Conservation (phyloP, 2,329 filamentous ascomycete genomes). For the Apiospora sp. region DNA sequence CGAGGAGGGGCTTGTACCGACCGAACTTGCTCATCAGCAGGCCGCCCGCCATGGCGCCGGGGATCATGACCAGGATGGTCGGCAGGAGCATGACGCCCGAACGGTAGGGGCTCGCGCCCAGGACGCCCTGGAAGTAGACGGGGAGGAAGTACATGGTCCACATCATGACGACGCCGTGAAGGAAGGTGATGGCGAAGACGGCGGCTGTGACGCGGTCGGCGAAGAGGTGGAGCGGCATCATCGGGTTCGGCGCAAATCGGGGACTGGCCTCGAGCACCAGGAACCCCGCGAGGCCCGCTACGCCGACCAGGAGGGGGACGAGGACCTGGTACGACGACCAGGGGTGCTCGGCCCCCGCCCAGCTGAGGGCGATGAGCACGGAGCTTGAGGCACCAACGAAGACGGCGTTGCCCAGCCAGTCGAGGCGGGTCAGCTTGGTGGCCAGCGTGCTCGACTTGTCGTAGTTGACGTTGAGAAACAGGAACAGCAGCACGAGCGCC, state of each 20-base stretch:
- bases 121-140: constrained; percentile 54
- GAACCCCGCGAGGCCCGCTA: constrained; percentile 36
- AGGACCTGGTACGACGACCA: constrained; percentile 2
- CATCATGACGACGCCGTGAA: constrained; percentile 44
- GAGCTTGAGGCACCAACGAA: background rate
- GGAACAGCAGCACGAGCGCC: background rate
- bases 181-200: constrained; percentile 43
- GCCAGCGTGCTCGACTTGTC: background rate
- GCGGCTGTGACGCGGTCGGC: constrained; percentile 46
- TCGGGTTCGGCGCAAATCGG: constrained; percentile 32
- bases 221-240: constrained; percentile 53
- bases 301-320: background rate
- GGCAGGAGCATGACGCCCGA: constrained; percentile 42
- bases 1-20: constrained; percentile 37
- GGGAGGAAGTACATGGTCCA: constrained; percentile 52
- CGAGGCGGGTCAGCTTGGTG: constrained; percentile 21
- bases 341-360: background rate
- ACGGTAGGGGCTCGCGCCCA: constrained; percentile 37
- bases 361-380: background rate
- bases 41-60: constrained; percentile 33
- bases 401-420: constrained; percentile 2
- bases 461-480: background rate
- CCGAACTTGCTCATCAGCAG: constrained; percentile 39
- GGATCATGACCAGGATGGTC: constrained; percentile 31
- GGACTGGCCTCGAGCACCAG: constrained; percentile 26